A percentile compares a stretch with the other conserved stretches of the same genome.
Evolutionary conservation across 345 rosid genomes (phyloP).

Genomic region (Reutealis trisperma): DNA sequence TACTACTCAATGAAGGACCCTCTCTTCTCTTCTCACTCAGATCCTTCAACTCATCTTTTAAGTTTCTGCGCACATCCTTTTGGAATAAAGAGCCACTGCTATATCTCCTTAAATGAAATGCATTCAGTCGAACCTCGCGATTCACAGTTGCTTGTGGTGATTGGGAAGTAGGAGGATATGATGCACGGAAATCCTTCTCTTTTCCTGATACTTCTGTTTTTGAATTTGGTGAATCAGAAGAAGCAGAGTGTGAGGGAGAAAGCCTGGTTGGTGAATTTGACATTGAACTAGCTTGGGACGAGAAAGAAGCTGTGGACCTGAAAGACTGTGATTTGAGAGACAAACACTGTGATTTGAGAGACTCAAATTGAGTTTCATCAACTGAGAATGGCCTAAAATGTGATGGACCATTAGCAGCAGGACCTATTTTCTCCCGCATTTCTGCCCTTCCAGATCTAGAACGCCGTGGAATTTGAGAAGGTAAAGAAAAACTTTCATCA

Average conservation of each 20-base stretch:
- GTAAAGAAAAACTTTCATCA: slow-evolving; percentile 30
- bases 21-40: slow-evolving; percentile 23
- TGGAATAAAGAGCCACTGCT: slow-evolving; percentile 41
- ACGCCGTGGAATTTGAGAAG: slow-evolving; percentile 46
- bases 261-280: slow-evolving; percentile 41
- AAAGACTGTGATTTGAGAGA: slow-evolving; percentile 45
- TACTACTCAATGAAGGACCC: slow-evolving; percentile 13
- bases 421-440: slow-evolving; percentile 30
- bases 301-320: slow-evolving; percentile 43
- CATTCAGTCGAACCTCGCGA: slow-evolving; percentile 30
- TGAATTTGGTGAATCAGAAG: slow-evolving; percentile 41
- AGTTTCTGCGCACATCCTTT: slow-evolving; percentile 20
- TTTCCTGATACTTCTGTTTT: slow-evolving; percentile 41
- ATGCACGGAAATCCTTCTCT: slow-evolving; percentile 34
- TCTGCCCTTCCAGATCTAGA: slow-evolving; percentile 47
- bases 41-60: slow-evolving; percentile 28
- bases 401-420: slow-evolving; percentile 21
- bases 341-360: slow-evolving; percentile 39
- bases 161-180: slow-evolving; percentile 34
- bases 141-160: slow-evolving; percentile 5
- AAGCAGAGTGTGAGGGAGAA: slow-evolving; percentile 46
- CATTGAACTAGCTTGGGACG: slow-evolving; percentile 44
- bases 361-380: slow-evolving; percentile 56
- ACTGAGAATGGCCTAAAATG: slow-evolving; percentile 61
- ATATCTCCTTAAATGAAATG: slow-evolving; percentile 39